These are phyloP conservation scores for Kwoniella dejecticola DNA, from an alignment of 768 basidiomycete genomes.

Conservation along the genomic window DNA sequence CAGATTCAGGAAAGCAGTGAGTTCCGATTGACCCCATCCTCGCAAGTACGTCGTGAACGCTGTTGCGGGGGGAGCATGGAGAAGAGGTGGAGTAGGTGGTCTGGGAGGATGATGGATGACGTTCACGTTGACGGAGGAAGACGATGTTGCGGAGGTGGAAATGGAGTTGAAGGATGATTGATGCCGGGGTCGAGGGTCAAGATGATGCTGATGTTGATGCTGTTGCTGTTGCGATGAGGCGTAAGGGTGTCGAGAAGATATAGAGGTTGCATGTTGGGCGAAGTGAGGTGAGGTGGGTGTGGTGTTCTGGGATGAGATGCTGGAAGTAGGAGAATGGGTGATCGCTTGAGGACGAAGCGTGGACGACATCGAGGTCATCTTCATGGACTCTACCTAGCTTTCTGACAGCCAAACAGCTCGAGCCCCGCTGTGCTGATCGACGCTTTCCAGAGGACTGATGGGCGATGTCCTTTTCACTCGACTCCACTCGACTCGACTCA, in stretches of 20 bases:
- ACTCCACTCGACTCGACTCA: too few species aligned
- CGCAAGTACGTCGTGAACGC: conserved; percentile 49
- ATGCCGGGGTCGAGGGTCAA: conserved; percentile 17
- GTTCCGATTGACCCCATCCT: conserved; percentile 54
- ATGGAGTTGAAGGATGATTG: conserved; percentile 20
- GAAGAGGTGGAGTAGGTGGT: conserved; percentile 41
- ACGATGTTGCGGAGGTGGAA: conserved; percentile 24
- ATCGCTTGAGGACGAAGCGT: conserved; percentile 22
- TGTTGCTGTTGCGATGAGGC: conserved; percentile 6
- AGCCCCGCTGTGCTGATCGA: too few species aligned
- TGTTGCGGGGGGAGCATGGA: conserved; percentile 30
- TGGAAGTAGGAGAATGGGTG: conserved; percentile 39
- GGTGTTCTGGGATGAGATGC: conserved; percentile 41
- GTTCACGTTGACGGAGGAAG: conserved; percentile 11
- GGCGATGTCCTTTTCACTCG: too few species aligned
- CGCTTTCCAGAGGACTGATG: too few species aligned
- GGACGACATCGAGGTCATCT: conserved; percentile 7
- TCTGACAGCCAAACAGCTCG: too few species aligned
- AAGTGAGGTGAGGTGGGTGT: conserved; percentile 50
- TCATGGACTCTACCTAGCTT: background rate
- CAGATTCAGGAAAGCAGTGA: conserved; percentile 73
- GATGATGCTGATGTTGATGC: too few species aligned
- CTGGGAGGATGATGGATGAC: conserved; percentile 31
- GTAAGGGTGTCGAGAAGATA: conserved; percentile 11
- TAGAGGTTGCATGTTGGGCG: conserved; percentile 15